Percentiles rank a stretch among this genome's conserved stretches.
Evolutionary conservation across 257 asterid genomes (phyloP).

Genomic region (Rubia yunnanensis): DNA sequence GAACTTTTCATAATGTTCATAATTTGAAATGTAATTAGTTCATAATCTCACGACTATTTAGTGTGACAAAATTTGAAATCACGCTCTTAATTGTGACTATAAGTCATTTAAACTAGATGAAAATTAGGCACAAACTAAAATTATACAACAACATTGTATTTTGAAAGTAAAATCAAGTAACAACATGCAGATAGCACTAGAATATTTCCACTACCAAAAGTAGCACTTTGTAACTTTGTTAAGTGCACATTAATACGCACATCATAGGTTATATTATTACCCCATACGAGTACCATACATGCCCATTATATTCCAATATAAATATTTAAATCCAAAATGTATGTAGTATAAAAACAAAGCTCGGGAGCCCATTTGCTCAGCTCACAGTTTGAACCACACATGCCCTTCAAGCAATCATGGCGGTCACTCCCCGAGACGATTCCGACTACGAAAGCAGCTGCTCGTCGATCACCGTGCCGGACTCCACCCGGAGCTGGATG

Average conservation of each 20-base stretch:
- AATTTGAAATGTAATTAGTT: no score
- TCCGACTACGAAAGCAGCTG: slow-evolving; percentile 44
- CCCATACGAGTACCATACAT: no score
- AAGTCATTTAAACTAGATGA: no score
- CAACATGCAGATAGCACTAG: slow-evolving; percentile 2
- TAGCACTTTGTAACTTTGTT: slow-evolving; percentile 22
- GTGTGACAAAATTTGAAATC: no score
- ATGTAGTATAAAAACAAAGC: neutral
- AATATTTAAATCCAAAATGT: neutral
- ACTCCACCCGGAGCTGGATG: slow-evolving; percentile 38
- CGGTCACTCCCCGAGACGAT: slow-evolving; percentile 30
- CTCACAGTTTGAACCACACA: slow-evolving; percentile 14
- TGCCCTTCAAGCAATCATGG: slow-evolving; percentile 28
- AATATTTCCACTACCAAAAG: slow-evolving; percentile 17
- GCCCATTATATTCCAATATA: neutral
- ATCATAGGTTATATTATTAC: slow-evolving; percentile 1
- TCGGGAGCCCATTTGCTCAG: neutral
- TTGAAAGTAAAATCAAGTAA: no score
- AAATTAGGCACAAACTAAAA: neutral
- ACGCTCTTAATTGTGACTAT: no score
- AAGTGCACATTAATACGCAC: slow-evolving; percentile 5
- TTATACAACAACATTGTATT: no score
- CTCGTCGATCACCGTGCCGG: slow-evolving; percentile 38
- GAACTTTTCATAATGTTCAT: neutral
- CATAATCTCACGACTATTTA: no score